phyloP scores from a whole-genome alignment of 2,329 filamentous ascomycete species.

The Aspergillus fijiensis region DNA sequence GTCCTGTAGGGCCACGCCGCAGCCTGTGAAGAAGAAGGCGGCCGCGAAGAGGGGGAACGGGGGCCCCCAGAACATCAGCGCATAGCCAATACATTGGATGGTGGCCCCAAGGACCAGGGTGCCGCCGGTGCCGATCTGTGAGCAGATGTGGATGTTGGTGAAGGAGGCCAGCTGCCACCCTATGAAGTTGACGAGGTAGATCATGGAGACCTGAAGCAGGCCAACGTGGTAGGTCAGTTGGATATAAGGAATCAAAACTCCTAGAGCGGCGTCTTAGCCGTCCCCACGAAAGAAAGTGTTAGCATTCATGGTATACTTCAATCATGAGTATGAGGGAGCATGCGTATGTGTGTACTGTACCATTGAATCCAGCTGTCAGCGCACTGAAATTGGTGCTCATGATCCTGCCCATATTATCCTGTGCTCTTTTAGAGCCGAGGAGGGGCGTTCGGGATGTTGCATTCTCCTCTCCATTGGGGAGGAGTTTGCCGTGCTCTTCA shows the following conservation, averaged over 20 bases:
- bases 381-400: conserved; percentile 23
- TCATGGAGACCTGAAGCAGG: conserved; percentile 23
- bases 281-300: neutral
- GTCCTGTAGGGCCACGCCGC: conserved; percentile 24
- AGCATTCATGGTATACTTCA: neutral
- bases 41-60: conserved; percentile 22
- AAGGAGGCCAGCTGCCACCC: conserved; percentile 25
- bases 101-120: conserved; percentile 22
- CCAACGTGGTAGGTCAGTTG: conserved; percentile 23
- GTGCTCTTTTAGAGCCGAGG: conserved; percentile 16
- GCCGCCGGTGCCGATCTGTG: conserved; percentile 23
- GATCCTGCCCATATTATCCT: conserved; percentile 21
- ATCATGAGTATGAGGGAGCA: neutral
- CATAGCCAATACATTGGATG: conserved; percentile 23
- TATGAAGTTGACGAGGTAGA: conserved; percentile 25
- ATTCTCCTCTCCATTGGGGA: conserved; percentile 2
- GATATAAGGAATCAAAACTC: conserved; percentile 26
- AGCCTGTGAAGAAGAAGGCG: conserved; percentile 26
- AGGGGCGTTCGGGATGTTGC: conserved; percentile 6
- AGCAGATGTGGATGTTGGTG: conserved; percentile 27
- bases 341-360: conserved; percentile 9
- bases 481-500: conserved; percentile 1
- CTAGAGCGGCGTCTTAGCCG: conserved; percentile 21
- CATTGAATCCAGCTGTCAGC: conserved; percentile 22
- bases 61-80: conserved; percentile 25